These are phyloP conservation scores for Chytriomyces sp. DNA, from an alignment of 192 early-diverging fungal genomes.

Conservation along the genomic window DNA sequence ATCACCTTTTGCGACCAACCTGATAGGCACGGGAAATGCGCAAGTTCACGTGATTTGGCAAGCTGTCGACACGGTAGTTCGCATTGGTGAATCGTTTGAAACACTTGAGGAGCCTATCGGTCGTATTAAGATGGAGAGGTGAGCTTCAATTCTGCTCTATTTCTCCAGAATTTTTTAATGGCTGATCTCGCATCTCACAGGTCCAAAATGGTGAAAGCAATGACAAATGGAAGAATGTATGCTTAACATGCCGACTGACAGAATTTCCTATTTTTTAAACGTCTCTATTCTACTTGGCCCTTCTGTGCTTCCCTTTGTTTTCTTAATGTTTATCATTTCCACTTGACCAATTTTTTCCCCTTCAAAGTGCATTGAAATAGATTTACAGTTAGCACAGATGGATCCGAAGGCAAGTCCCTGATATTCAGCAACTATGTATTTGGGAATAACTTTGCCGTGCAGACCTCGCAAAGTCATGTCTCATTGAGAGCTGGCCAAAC, in stretches of 20 bases:
- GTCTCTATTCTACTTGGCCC: neutral
- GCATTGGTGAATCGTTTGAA: constrained; percentile 26
- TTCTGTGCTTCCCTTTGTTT: neutral
- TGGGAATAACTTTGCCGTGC: no score
- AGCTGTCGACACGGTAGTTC: constrained; percentile 9
- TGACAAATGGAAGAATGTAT: constrained; percentile 18
- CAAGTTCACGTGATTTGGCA: constrained; percentile 28
- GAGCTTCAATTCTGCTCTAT: neutral
- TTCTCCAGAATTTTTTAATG: no score
- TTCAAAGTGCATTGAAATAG: neutral
- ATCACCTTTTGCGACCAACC: constrained; percentile 19
- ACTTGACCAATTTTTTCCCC: neutral
- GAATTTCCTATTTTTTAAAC: neutral
- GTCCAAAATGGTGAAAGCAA: constrained; percentile 14
- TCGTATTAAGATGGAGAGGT: constrained; percentile 25
- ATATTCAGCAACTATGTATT: no score
- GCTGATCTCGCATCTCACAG: neutral
- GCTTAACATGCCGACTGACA: neutral
- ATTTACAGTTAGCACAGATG: no score
- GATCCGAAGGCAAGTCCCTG: no score
- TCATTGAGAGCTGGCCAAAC: no score
- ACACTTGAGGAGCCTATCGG: constrained; percentile 19
- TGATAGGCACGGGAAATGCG: constrained; percentile 26
- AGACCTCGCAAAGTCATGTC: no score
- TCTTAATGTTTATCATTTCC: neutral